Conservation (phyloP, 2,329 filamentous ascomycete genomes). For the Phyllosticta citrichinensis region DNA sequence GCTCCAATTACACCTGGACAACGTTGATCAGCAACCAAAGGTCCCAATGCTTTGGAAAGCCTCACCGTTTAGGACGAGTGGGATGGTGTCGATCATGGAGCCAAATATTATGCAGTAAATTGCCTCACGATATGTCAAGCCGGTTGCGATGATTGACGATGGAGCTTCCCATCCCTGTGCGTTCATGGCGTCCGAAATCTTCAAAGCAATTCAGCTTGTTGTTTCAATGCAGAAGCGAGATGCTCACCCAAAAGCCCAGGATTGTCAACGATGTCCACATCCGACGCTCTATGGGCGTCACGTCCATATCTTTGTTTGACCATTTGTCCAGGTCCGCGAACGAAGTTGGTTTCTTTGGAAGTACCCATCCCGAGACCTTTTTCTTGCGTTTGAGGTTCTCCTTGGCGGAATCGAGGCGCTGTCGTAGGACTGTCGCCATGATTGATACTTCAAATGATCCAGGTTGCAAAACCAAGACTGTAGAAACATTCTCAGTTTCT, state of each 20-base stretch:
- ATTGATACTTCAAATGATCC: background rate
- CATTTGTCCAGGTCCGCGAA: slow-evolving; percentile 29
- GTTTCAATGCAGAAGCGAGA: slow-evolving; percentile 20
- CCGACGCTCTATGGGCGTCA: slow-evolving; percentile 35
- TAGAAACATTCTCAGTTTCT: background rate
- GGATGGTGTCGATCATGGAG: slow-evolving; percentile 19
- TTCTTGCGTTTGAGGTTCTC: slow-evolving; percentile 25
- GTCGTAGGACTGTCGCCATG: slow-evolving; percentile 16
- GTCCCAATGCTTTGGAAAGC: background rate
- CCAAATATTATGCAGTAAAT: slow-evolving; percentile 26
- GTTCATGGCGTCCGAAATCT: background rate
- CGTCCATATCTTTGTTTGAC: slow-evolving; percentile 28
- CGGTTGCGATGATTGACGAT: slow-evolving; percentile 37
- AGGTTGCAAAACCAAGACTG: background rate
- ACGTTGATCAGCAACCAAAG: background rate
- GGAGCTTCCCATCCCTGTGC: slow-evolving; percentile 32
- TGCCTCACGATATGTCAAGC: slow-evolving; percentile 32
- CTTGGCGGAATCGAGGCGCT: slow-evolving; percentile 22
- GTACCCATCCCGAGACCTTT: slow-evolving; percentile 30
- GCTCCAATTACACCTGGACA: background rate
- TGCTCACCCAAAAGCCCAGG: slow-evolving; percentile 37
- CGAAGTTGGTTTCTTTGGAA: slow-evolving; percentile 29
- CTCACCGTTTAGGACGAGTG: slow-evolving; percentile 15
- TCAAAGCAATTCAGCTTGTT: background rate
- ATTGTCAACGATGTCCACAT: slow-evolving; percentile 36